phyloP scores from a whole-genome alignment of 1,139 yeast species.

The Pichia sp. region DNA sequence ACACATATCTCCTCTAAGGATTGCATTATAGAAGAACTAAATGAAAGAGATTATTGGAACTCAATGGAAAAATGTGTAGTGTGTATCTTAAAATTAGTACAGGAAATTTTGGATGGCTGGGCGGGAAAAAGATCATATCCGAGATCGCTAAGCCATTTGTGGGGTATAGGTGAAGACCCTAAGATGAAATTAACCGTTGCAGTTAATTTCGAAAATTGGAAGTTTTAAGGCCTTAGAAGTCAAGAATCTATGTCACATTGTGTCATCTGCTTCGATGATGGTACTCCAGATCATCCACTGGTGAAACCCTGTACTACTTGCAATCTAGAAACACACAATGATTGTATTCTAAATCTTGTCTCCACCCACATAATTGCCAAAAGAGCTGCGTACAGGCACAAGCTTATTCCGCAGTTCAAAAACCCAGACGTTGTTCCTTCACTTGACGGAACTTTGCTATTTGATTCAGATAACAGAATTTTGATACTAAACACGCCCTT shows the following conservation, averaged over 20 bases:
- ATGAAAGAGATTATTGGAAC: no score
- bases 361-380: slow-evolving; percentile 12
- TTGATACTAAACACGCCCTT: not conserved
- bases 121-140: not conserved
- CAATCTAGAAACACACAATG: slow-evolving; percentile 6
- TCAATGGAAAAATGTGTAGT: no score
- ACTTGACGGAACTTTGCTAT: not conserved
- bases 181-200: no score
- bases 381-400: not conserved
- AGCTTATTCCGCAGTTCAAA: not conserved
- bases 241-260: slow-evolving; percentile 8
- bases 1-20: not conserved
- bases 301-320: slow-evolving; percentile 11
- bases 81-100: no score
- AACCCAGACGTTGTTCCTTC: not conserved
- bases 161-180: no score
- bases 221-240: no score
- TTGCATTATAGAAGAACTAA: not conserved
- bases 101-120: not conserved
- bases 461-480: not conserved
- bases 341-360: slow-evolving; percentile 10
- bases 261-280: slow-evolving; percentile 12
- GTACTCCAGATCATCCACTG: slow-evolving; percentile 1
- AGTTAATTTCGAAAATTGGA: no score
- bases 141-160: not conserved